phyloP scores from a whole-genome alignment of 495 filamentous ascomycete genomes.

The Rhypophila decipiens region DNA sequence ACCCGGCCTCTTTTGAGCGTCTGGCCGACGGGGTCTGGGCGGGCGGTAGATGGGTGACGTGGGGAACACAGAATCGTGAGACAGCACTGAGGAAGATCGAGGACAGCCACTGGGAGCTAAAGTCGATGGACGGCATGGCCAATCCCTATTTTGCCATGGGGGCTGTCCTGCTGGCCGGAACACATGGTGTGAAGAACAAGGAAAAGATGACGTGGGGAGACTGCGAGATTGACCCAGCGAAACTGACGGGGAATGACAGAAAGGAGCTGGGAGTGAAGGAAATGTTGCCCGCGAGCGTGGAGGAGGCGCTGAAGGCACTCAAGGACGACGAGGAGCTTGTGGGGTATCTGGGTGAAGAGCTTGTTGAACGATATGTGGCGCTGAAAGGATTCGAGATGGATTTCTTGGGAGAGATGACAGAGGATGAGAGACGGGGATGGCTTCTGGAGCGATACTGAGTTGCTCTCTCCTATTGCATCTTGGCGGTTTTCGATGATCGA shows the following conservation, averaged over 20 bases:
- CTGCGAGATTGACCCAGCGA: constrained; percentile 51
- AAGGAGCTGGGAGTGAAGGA: constrained; percentile 45
- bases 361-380: constrained; percentile 53
- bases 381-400: constrained; percentile 53
- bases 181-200: constrained; percentile 47
- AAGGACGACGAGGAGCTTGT: constrained; percentile 37
- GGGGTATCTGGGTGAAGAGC: constrained; percentile 40
- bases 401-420: constrained; percentile 38
- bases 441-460: constrained; percentile 53
- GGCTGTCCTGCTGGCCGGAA: constrained; percentile 60
- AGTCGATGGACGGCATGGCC: constrained; percentile 62
- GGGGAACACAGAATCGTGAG: constrained; percentile 75
- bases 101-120: constrained; percentile 63
- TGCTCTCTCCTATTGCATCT: no score
- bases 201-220: constrained; percentile 48
- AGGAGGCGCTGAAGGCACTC: constrained; percentile 47
- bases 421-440: constrained; percentile 47
- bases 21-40: constrained; percentile 65
- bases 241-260: constrained; percentile 43
- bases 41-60: constrained; percentile 65
- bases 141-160: constrained; percentile 67
- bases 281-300: constrained; percentile 46
- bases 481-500: no score
- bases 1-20: constrained; percentile 54
- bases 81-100: constrained; percentile 57